A percentile compares a stretch with the other conserved stretches of the same genome.
Conservation (phyloP, 2,329 filamentous ascomycete species). For the Calonectria pseudoturangicola region DNA sequence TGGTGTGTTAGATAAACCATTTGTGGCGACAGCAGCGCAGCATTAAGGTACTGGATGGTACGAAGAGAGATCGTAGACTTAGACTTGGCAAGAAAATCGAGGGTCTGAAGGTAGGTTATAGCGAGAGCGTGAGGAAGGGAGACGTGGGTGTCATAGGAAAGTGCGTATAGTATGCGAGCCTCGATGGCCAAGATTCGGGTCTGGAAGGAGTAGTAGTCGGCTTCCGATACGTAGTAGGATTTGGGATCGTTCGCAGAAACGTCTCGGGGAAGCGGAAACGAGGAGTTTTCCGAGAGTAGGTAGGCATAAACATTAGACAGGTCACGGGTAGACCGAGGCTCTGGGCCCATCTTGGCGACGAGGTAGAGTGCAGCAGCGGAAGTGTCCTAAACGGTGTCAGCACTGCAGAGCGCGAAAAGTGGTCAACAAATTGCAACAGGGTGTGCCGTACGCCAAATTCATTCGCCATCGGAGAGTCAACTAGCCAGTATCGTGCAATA, state of each 20-base stretch:
- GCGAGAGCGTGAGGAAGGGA: constrained; percentile 90
- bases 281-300: constrained; percentile 78
- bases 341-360: constrained; percentile 86
- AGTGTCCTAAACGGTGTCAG: constrained; percentile 74
- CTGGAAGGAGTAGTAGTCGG: constrained; percentile 80
- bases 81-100: constrained; percentile 77
- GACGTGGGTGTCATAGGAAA: constrained; percentile 90
- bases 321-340: constrained; percentile 85
- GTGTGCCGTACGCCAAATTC: constrained; percentile 72
- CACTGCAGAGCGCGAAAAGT: constrained; percentile 4
- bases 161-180: constrained; percentile 81
- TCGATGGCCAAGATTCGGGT: constrained; percentile 83
- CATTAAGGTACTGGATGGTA: constrained; percentile 88
- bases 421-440: not conserved
- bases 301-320: constrained; percentile 91
- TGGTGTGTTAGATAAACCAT: constrained; percentile 94
- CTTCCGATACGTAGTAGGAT: constrained; percentile 83
- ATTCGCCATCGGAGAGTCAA: constrained; percentile 71
- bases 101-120: constrained; percentile 93
- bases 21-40: constrained; percentile 89
- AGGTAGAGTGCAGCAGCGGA: constrained; percentile 90
- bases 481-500: constrained; percentile 87
- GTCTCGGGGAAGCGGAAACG: constrained; percentile 68
- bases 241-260: constrained; percentile 64
- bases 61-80: constrained; percentile 75